Evolutionary conservation across 2,329 filamentous ascomycete species (phyloP).

Genomic region (Tolypocladium inflatum): DNA sequence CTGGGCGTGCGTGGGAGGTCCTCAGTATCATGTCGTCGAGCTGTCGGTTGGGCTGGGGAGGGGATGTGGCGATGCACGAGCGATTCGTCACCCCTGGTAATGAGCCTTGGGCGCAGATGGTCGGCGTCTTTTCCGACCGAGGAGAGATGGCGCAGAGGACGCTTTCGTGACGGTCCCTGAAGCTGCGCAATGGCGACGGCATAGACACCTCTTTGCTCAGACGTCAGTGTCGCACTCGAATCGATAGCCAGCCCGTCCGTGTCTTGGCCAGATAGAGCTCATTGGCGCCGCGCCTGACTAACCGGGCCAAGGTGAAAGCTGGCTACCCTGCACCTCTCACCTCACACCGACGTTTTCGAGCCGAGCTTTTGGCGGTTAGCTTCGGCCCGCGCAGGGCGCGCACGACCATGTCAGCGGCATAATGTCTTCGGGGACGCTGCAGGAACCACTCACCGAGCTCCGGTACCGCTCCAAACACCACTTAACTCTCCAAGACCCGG

Average conservation of each 20-base stretch:
- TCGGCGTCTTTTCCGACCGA: not conserved
- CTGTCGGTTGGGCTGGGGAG: not conserved
- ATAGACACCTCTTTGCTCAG: not conserved
- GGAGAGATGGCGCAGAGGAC: not conserved
- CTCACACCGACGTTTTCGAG: not conserved
- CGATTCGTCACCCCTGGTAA: not conserved
- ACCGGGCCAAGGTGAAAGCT: not conserved
- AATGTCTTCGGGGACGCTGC: not conserved
- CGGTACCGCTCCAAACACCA: constrained; percentile 3
- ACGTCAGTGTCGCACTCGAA: not conserved
- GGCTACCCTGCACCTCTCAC: not conserved
- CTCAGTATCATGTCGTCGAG: constrained; percentile 16
- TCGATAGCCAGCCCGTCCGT: not conserved
- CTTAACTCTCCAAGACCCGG: not conserved
- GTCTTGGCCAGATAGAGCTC: not conserved
- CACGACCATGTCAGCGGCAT: not conserved
- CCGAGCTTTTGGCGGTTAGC: not conserved
- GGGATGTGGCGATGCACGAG: not conserved
- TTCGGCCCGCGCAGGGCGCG: constrained; percentile 1
- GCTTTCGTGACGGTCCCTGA: not conserved
- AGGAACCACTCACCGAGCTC: not conserved
- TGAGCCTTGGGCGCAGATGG: not conserved
- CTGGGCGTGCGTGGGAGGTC: constrained; percentile 7
- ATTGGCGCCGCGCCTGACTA: not conserved
- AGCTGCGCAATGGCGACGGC: not conserved